Percentiles rank a stretch among this genome's conserved stretches.
These are phyloP conservation scores for Globisporangium abappressorium DNA, from an alignment of 352 stramenopile species.

Conservation along the genomic window DNA sequence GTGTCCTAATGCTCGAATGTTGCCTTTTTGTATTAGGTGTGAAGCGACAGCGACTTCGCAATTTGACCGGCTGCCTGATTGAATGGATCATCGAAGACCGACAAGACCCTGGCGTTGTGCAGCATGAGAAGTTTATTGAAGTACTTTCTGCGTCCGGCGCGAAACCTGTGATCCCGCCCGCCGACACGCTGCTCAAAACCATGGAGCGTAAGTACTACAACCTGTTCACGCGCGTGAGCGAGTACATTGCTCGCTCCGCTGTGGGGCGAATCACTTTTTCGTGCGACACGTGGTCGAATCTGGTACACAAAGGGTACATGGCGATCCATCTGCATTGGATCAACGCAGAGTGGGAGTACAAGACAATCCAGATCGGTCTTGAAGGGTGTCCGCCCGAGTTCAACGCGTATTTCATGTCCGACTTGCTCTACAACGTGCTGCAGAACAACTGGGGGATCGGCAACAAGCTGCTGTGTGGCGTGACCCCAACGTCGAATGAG, in stretches of 20 bases:
- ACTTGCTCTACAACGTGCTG: slow-evolving; percentile 77
- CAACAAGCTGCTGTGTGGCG: slow-evolving; percentile 67
- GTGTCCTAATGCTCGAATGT: neutral
- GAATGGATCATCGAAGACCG: slow-evolving; percentile 80
- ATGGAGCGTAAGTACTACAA: slow-evolving; percentile 76
- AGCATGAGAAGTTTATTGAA: slow-evolving; percentile 71
- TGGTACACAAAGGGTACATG: slow-evolving; percentile 72
- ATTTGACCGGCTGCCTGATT: slow-evolving; percentile 55
- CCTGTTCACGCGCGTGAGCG: slow-evolving; percentile 62
- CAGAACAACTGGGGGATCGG: slow-evolving; percentile 76
- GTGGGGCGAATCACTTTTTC: slow-evolving; percentile 73
- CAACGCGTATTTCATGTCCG: slow-evolving; percentile 76
- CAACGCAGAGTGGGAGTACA: slow-evolving; percentile 85
- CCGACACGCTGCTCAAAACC: slow-evolving; percentile 58
- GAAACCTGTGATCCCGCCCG: slow-evolving; percentile 49
- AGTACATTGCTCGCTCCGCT: slow-evolving; percentile 74
- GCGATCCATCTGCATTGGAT: slow-evolving; percentile 79
- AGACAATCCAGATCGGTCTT: slow-evolving; percentile 72
- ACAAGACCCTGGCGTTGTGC: slow-evolving; percentile 57
- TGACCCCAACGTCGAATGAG: slow-evolving; percentile 61
- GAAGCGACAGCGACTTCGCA: slow-evolving; percentile 66
- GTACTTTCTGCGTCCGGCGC: slow-evolving; percentile 43
- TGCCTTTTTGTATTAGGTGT: slow-evolving; percentile 26
- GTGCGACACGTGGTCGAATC: slow-evolving; percentile 73
- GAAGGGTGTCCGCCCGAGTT: slow-evolving; percentile 67